Evolutionary conservation across 176 grass and related monocot species (phyloP).

Genomic region (Hsuehochloa calcarea): DNA sequence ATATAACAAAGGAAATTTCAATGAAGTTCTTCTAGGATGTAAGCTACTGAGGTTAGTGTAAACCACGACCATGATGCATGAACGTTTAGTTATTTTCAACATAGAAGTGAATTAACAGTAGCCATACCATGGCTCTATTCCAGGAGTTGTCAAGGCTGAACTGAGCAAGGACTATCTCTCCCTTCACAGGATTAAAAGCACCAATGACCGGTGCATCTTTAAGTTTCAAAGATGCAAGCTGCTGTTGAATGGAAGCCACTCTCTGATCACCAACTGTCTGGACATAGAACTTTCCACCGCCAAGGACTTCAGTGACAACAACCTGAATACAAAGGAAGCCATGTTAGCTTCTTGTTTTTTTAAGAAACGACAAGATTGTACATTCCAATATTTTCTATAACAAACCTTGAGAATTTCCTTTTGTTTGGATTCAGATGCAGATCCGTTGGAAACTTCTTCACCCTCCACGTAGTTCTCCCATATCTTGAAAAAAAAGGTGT

Average conservation of each 20-base stretch:
- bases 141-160: conserved; percentile 91
- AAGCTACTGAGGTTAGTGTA: neutral
- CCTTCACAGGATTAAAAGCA: conserved; percentile 88
- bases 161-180: conserved; percentile 83
- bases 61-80: neutral
- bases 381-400: conserved; percentile 11
- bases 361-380: neutral
- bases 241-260: conserved; percentile 77
- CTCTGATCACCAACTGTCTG: conserved; percentile 86
- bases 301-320: conserved; percentile 76
- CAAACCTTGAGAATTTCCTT: conserved; percentile 94
- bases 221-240: conserved; percentile 75
- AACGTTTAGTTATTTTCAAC: conserved; percentile 13
- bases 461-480: conserved; percentile 96
- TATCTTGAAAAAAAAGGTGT: conserved; percentile 54
- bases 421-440: conserved; percentile 63
- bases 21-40: neutral
- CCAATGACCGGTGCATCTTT: conserved; percentile 85
- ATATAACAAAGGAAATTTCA: conserved; percentile 6
- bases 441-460: conserved; percentile 75
- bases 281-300: conserved; percentile 93
- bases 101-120: conserved; percentile 12
- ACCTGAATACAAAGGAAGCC: conserved; percentile 50
- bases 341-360: neutral
- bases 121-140: conserved; percentile 95